phyloP scores from a whole-genome alignment of 2,329 filamentous ascomycete species.

The Aureobasidium subglaciale region DNA sequence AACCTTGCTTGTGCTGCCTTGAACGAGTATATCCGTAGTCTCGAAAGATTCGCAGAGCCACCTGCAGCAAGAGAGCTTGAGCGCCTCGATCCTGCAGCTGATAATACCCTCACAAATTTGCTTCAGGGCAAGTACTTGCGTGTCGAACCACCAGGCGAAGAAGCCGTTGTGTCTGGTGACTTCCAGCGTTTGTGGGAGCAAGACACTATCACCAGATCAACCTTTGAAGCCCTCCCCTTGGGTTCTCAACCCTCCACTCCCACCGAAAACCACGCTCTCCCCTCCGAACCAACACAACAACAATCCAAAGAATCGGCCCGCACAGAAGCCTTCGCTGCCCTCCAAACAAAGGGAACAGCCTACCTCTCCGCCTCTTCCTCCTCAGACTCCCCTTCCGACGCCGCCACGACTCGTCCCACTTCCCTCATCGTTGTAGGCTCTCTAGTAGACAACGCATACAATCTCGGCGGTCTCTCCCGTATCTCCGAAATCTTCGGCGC shows the following conservation, averaged over 20 bases:
- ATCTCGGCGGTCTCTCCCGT: constrained; percentile 44
- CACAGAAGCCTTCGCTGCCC: constrained; percentile 24
- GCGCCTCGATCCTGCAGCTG: constrained; percentile 36
- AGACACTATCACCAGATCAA: constrained; percentile 17
- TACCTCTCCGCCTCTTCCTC: constrained; percentile 32
- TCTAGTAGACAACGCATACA: constrained; percentile 44
- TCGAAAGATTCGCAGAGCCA: constrained; percentile 37
- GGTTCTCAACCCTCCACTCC: constrained; percentile 20
- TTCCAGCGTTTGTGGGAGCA: constrained; percentile 32
- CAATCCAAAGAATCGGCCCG: constrained; percentile 13
- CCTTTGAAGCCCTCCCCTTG: constrained; percentile 21
- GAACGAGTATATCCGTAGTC: constrained; percentile 36
- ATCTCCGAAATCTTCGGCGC: constrained; percentile 47
- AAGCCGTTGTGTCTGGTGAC: constrained; percentile 32
- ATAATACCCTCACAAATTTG: constrained; percentile 38
- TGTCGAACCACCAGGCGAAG: constrained; percentile 36
- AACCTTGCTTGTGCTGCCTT: constrained; percentile 37
- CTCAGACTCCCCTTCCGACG: constrained; percentile 18
- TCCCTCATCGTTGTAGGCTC: constrained; percentile 44
- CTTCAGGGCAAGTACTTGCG: constrained; percentile 40
- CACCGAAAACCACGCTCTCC: not conserved
- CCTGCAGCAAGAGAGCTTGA: constrained; percentile 32
- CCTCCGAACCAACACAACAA: constrained; percentile 15
- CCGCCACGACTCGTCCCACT: constrained; percentile 21
- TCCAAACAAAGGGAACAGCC: constrained; percentile 46